Base-by-base conservation (phyloP, 768 basidiomycete genomes). In the Lentinula detonsa region DNA sequence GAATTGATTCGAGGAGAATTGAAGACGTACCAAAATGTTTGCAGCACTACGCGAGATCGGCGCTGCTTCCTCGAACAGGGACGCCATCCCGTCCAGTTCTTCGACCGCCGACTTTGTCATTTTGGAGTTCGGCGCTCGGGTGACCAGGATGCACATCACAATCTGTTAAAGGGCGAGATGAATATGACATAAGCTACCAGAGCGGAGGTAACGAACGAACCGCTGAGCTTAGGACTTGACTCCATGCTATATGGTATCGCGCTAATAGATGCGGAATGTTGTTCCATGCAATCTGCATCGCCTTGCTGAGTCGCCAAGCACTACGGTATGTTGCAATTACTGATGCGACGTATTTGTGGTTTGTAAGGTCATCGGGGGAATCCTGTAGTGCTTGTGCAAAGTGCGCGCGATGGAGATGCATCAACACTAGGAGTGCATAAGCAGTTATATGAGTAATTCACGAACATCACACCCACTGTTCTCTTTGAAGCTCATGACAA, bases 281-380 rank as follows among this genome's bases (percentile, higher is more conserved):
- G 15, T 69, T 68, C 72, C 79, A 81, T 1, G 77, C 71, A n/a
- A 76, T 69, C 16, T 73, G 72, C 56, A 87, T 72, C 0, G 76
- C 76, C 50, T 81, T 76, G 43, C 85, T 82, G 34, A 89, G 66
- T 15, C 88, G 75, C 84, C 86, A 90, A 4, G 87, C 84, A 1
- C 86, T 87, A 2, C 87, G 85, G 71, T 88, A 90, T 13, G 83
- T 82, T 0, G 90, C 85, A 70, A 87, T 79, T 5, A 90, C 85
- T 1, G 90, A 91, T 1, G 85, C 84, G 0, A 83, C 78, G 68
- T 84, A 90, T 65, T 75, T 79, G 65, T 90, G 87, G 60, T 77
- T 78, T 52, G 85, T 73, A 2, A 84, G 74, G 59, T 89, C 85
- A 7, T 71, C 65, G 0, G 85, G 83, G 53, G 75, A 74, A 49